Percentiles rank a stretch among this genome's conserved stretches.
phyloP scores from a whole-genome alignment of 495 filamentous ascomycete species.

The Penicillium roqueforti region DNA sequence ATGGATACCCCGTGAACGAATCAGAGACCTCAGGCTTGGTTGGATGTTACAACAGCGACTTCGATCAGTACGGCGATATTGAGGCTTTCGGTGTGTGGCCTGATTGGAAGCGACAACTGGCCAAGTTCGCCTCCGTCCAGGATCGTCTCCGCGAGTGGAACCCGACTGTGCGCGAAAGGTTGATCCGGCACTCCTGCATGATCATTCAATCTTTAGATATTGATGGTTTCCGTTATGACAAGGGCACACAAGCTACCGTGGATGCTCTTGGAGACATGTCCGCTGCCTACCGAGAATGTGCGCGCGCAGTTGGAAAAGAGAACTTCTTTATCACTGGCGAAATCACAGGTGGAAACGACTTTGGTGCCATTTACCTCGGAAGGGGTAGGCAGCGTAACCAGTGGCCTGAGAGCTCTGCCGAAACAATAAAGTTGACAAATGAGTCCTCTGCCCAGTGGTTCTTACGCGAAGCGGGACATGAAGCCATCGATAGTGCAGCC shows the following conservation, averaged over 20 bases:
- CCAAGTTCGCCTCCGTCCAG: slow-evolving; percentile 72
- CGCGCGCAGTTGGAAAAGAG: slow-evolving; percentile 49
- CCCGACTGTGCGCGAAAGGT: slow-evolving; percentile 51
- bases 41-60: slow-evolving; percentile 66
- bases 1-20: slow-evolving; percentile 51
- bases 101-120: slow-evolving; percentile 63
- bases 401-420: slow-evolving; percentile 24
- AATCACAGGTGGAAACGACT: slow-evolving; percentile 59
- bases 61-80: slow-evolving; percentile 65
- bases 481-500: slow-evolving; percentile 60
- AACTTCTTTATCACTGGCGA: slow-evolving; percentile 66
- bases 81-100: slow-evolving; percentile 65
- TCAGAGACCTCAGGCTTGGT: slow-evolving; percentile 40
- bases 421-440: slow-evolving; percentile 45
- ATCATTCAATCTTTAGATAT: slow-evolving; percentile 58
- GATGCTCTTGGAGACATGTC: slow-evolving; percentile 59
- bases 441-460: slow-evolving; percentile 46
- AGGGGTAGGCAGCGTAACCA: slow-evolving; percentile 56
- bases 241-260: slow-evolving; percentile 60
- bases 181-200: slow-evolving; percentile 64
- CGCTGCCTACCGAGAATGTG: slow-evolving; percentile 51
- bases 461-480: slow-evolving; percentile 53
- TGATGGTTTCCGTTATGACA: slow-evolving; percentile 67
- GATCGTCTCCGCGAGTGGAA: slow-evolving; percentile 71
- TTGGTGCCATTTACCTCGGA: slow-evolving; percentile 63